These are phyloP conservation scores for Kluyveromyces wickerhamii DNA, from an alignment of 805 yeast genomes.

Conservation along the genomic window DNA sequence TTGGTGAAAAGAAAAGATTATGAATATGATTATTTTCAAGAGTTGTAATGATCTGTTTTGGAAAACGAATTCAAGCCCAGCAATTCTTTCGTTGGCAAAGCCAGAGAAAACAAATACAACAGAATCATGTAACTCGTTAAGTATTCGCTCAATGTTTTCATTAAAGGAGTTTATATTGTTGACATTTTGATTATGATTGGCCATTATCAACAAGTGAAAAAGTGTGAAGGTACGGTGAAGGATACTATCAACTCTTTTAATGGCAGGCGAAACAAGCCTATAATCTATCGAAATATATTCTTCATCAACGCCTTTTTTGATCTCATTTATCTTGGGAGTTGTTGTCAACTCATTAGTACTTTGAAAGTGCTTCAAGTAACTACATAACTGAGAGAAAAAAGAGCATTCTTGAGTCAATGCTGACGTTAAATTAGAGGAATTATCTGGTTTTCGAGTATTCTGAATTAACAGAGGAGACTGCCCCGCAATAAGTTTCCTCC, in stretches of 20 bases:
- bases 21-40: constrained; percentile 18
- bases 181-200: constrained; percentile 17
- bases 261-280: constrained; percentile 6
- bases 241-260: constrained; percentile 22
- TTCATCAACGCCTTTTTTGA: constrained; percentile 14
- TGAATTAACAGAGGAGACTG: constrained; percentile 19
- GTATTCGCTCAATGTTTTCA: constrained; percentile 17
- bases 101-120: constrained; percentile 27
- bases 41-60: constrained; percentile 22
- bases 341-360: constrained; percentile 8
- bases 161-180: constrained; percentile 15
- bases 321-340: constrained; percentile 18
- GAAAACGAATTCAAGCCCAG: constrained; percentile 26
- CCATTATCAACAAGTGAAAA: constrained; percentile 16
- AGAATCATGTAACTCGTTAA: constrained; percentile 22
- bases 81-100: constrained; percentile 24
- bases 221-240: constrained; percentile 22
- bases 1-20: constrained; percentile 22
- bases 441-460: background rate
- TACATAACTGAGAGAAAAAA: background rate
- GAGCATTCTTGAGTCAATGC: constrained; percentile 11
- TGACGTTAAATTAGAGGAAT: background rate
- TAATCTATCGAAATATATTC: constrained; percentile 16
- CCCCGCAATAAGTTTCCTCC: constrained; percentile 25
- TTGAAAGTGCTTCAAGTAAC: constrained; percentile 21